Evolutionary conservation across 129 eudicot species (phyloP).

Genomic region (Arctium lappa): DNA sequence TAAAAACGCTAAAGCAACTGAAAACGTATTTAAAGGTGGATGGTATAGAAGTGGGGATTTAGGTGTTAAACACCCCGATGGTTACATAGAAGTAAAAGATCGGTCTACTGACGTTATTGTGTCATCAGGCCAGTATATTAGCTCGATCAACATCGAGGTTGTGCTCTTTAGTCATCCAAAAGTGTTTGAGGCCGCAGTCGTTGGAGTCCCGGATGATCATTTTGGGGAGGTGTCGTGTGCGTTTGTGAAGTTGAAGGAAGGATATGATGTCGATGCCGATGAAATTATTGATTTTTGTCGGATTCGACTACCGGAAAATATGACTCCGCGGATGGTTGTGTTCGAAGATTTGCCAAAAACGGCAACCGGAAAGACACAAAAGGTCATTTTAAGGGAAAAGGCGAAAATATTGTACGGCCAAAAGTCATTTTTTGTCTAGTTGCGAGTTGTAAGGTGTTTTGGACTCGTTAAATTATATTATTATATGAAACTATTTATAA

Average conservation of each 20-base stretch:
- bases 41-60: constrained; percentile 58
- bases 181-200: constrained; percentile 50
- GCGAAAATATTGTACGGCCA: constrained; percentile 34
- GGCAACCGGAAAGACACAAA: constrained; percentile 53
- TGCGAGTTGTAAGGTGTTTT: neutral
- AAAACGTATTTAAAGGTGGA: constrained; percentile 43
- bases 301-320: constrained; percentile 36
- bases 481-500: neutral
- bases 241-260: constrained; percentile 46
- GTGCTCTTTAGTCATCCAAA: constrained; percentile 47
- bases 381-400: constrained; percentile 40
- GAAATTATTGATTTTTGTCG: constrained; percentile 43
- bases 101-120: constrained; percentile 43
- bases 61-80: constrained; percentile 48
- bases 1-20: constrained; percentile 35
- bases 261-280: constrained; percentile 12
- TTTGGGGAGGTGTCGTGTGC: constrained; percentile 57
- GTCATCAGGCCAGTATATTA: constrained; percentile 48
- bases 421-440: neutral
- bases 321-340: constrained; percentile 48
- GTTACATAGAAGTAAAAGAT: constrained; percentile 53
- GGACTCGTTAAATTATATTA: neutral
- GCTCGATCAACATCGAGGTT: constrained; percentile 43
- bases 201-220: constrained; percentile 44
- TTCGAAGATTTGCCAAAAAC: constrained; percentile 61